These are phyloP conservation scores for Polyplosphaeria fusca DNA, from an alignment of 495 filamentous ascomycete genomes.

Conservation along the genomic window DNA sequence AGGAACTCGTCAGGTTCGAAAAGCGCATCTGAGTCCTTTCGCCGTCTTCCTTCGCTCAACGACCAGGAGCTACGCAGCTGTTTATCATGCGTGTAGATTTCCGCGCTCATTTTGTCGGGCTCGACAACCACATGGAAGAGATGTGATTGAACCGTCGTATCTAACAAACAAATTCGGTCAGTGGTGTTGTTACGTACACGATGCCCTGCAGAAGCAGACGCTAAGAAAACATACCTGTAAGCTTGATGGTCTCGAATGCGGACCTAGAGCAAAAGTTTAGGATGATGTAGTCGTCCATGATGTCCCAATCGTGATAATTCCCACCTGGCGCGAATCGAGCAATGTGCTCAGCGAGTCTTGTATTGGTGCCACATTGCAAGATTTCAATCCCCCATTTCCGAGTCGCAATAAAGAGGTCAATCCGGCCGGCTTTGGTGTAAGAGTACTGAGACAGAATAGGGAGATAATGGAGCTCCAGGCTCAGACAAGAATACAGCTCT, in stretches of 20 bases:
- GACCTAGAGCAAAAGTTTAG: slow-evolving; percentile 16
- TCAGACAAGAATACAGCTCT: background rate
- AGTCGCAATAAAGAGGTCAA: slow-evolving; percentile 8
- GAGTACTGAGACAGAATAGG: slow-evolving; percentile 12
- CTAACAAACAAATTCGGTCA: background rate
- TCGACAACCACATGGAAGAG: background rate
- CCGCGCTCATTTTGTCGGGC: background rate
- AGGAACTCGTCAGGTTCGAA: background rate
- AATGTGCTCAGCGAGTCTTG: background rate
- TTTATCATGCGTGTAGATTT: background rate
- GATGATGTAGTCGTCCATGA: slow-evolving; percentile 20
- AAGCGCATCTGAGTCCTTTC: background rate
- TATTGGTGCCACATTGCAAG: background rate
- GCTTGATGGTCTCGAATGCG: background rate
- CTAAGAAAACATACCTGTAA: background rate
- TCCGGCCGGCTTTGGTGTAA: slow-evolving; percentile 4
- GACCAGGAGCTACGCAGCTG: background rate
- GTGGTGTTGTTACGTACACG: background rate
- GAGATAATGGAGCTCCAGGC: slow-evolving; percentile 3
- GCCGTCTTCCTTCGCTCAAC: slow-evolving; percentile 2
- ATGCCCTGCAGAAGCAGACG: too few relatives aligned
- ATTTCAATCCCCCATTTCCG: slow-evolving; percentile 11
- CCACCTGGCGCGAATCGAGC: slow-evolving; percentile 5
- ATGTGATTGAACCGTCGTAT: background rate
- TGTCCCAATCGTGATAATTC: slow-evolving; percentile 7